Evolutionary conservation across 306 rosid genomes (phyloP), one percentile per base, ranked within the genome.

Genomic region (Rosa lucieae): DNA sequence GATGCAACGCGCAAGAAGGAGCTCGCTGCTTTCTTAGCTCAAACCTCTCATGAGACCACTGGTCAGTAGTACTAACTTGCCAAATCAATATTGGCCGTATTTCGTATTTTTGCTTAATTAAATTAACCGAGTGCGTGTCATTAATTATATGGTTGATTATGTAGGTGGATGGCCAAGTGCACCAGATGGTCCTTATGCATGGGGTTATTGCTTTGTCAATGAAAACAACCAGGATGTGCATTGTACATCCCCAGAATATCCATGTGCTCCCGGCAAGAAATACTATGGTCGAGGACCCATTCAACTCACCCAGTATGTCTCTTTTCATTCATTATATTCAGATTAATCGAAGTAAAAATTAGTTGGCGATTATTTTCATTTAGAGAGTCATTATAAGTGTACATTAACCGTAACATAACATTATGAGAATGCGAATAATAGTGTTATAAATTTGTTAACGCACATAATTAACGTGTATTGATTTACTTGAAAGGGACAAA

Each of bases 231-330:
- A 78, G 6, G 66, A 13, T 7, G 56, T 0, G 1, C 84, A 86
- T 44, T 83, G 87, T 53, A 17, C 92, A 5, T 74, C 71, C 20
- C 0, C 66, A 26, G 18, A 77, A 5, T 85, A 20, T 37, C 89
- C 93, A 6, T 89, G 97, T 42, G 84, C 90, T 72, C 10, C 92
- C 1, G 89, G 90, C 2, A 81, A 81, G 29, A 79, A 79, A 63
- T 91, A 89, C 77, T 89, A 85, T 1, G 91, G 90, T 6, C 80
- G 92, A 2, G 92, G 97, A 46, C 94, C 92, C 29, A 84, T 90
- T 47, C 94, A 92, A 77, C 52, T 90, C 21, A 47, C 87, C 5
- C 75, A 83, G 88, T 88, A 80, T 1, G 73, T 75, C 21, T 55
- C 8, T 42, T 11, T 78, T 26, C 35, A 4, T 13, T 1, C 39